A percentile compares a stretch with the other conserved stretches of the same genome.
Conservation (phyloP, 2,329 filamentous ascomycete species). For the Tolypocladium endophyticum region DNA sequence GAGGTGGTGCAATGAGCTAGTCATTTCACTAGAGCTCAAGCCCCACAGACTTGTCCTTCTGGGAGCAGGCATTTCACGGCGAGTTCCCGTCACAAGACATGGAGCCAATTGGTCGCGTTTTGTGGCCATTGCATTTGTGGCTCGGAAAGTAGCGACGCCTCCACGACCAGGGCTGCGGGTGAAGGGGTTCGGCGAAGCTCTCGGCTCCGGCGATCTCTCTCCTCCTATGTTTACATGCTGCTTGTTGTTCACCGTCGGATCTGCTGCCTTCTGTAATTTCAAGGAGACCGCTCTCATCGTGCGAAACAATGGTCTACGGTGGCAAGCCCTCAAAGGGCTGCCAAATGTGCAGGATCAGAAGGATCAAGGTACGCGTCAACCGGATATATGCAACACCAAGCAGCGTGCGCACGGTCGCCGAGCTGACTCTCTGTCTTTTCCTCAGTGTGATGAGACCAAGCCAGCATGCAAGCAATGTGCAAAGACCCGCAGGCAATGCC, state of each 20-base stretch:
- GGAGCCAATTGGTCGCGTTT: not conserved
- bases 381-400: not conserved
- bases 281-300: not conserved
- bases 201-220: not conserved
- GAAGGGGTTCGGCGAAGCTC: constrained; percentile 5
- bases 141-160: not conserved
- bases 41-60: not conserved
- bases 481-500: constrained; percentile 51
- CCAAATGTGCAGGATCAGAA: constrained; percentile 60
- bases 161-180: not conserved
- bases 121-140: not conserved
- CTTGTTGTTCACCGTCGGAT: not conserved
- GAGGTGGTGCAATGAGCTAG: not conserved
- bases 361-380: constrained; percentile 52
- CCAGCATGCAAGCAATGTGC: constrained; percentile 54
- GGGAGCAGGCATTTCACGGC: not conserved
- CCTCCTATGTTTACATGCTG: not conserved
- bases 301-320: constrained; percentile 45
- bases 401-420: not conserved
- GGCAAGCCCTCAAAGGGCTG: constrained; percentile 57
- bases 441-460: constrained; percentile 54
- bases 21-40: not conserved
- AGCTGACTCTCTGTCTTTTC: not conserved
- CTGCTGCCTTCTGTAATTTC: not conserved
- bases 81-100: not conserved